phyloP scores from a whole-genome alignment of 495 filamentous ascomycete genomes.

The Evansstolkia leycettana region DNA sequence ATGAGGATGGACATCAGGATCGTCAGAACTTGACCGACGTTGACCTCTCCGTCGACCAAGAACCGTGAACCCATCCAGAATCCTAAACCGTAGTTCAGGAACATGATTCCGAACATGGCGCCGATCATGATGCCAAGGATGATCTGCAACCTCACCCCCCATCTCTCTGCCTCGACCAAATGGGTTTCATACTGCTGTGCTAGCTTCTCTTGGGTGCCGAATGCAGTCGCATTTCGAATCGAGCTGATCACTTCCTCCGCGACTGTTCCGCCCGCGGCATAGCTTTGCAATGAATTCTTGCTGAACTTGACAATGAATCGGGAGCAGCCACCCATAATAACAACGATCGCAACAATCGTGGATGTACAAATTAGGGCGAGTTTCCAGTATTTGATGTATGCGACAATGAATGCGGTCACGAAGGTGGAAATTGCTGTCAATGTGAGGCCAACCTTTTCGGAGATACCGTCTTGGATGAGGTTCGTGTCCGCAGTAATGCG shows the following conservation, averaged over 20 bases:
- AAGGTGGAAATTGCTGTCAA: conserved; percentile 67
- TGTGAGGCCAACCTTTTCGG: conserved; percentile 72
- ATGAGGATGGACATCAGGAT: conserved; percentile 85
- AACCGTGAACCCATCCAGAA: conserved; percentile 93
- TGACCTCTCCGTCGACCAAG: conserved; percentile 52
- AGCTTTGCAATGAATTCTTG: conserved; percentile 62
- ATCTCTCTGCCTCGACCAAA: conserved; percentile 58
- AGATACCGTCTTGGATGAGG: conserved; percentile 76
- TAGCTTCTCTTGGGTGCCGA: conserved; percentile 82
- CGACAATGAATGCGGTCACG: conserved; percentile 78
- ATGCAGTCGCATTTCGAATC: conserved; percentile 85
- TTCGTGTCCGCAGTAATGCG: conserved; percentile 88
- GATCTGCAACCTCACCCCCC: conserved; percentile 63
- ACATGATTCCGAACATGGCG: conserved; percentile 70
- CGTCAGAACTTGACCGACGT: conserved; percentile 46
- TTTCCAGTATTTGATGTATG: conserved; percentile 76
- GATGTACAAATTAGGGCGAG: conserved; percentile 72
- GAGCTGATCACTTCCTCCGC: conserved; percentile 94
- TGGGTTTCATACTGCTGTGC: conserved; percentile 72
- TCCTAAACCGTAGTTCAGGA: conserved; percentile 78
- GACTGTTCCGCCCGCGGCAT: conserved; percentile 74
- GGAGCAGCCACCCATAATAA: conserved; percentile 62
- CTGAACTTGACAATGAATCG: conserved; percentile 67
- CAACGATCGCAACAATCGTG: conserved; percentile 58
- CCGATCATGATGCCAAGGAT: conserved; percentile 66